Percentiles rank a stretch among this genome's conserved stretches.
Evolutionary conservation across 169 alveolate species (phyloP).

Genomic region (Ichthyophthirius multifiliis): DNA sequence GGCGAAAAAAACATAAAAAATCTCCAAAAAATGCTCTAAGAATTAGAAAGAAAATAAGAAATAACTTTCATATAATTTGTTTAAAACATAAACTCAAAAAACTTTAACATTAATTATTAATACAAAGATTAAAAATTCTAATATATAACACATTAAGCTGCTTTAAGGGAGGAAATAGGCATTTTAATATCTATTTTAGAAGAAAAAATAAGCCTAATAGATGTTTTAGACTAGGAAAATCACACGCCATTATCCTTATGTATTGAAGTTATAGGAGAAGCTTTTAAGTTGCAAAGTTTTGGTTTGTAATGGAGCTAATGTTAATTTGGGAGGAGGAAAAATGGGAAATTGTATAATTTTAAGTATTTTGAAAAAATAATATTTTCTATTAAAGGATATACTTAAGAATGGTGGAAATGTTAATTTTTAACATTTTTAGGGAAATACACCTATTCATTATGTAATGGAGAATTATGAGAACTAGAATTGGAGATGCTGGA

Average conservation of each 20-base stretch:
- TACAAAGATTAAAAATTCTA: neutral
- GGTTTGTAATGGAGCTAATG: constrained; percentile 40
- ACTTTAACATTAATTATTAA: neutral
- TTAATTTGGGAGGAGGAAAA: constrained; percentile 59
- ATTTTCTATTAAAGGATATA: constrained; percentile 42
- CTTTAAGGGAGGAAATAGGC: constrained; percentile 32
- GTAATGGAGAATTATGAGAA: constrained; percentile 42
- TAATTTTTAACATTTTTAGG: constrained; percentile 45
- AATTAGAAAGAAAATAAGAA: no score
- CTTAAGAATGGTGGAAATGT: constrained; percentile 47
- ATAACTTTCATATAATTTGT: no score
- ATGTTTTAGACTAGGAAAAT: constrained; percentile 46
- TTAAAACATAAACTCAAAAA: neutral
- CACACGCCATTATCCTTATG: constrained; percentile 56
- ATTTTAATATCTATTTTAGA: constrained; percentile 34
- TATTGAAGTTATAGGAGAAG: constrained; percentile 47
- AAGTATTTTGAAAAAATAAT: constrained; percentile 43
- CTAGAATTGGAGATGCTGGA: constrained; percentile 20
- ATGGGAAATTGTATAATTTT: constrained; percentile 57
- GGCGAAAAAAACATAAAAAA: neutral
- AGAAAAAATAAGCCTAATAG: constrained; percentile 22
- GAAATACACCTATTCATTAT: constrained; percentile 66
- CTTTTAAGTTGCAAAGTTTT: constrained; percentile 38
- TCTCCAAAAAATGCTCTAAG: no score
- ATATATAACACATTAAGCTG: neutral